Percentiles rank a stretch among this genome's conserved stretches.
Conservation (phyloP, 371 early-diverging fungal species). For the Syncephalis plumigaleata region DNA sequence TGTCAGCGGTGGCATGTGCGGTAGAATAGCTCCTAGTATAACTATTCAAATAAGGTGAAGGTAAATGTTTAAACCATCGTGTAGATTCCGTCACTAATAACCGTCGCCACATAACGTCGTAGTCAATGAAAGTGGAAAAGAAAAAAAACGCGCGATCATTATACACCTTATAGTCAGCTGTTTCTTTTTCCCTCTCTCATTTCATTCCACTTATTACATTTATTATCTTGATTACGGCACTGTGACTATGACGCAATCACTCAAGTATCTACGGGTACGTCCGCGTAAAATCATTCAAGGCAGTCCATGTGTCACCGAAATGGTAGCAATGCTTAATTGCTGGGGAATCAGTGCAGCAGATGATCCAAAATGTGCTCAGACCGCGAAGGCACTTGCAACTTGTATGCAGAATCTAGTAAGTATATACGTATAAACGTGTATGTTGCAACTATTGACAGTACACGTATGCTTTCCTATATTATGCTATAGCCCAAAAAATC, state of each 20-base stretch:
- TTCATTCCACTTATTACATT: too few species aligned
- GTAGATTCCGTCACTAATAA: too few species aligned
- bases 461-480: background rate
- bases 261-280: slow-evolving; percentile 42
- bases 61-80: too few species aligned
- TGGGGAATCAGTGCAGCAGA: slow-evolving; percentile 40
- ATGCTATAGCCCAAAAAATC: slow-evolving; percentile 21
- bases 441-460: too few species aligned
- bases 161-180: too few species aligned
- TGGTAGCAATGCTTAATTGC: slow-evolving; percentile 47
- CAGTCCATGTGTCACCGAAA: slow-evolving; percentile 40
- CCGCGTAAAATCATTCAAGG: slow-evolving; percentile 40
- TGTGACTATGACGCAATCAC: slow-evolving; percentile 7
- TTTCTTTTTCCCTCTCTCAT: too few species aligned
- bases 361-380: slow-evolving; percentile 29
- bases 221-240: too few species aligned
- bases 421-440: background rate
- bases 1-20: slow-evolving; percentile 13
- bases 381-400: slow-evolving; percentile 30
- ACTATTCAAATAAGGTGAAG: too few species aligned
- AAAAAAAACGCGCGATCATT: too few species aligned
- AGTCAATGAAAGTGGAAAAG: too few species aligned
- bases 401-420: slow-evolving; percentile 45
- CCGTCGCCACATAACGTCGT: too few species aligned
- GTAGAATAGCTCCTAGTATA: too few species aligned